Evolutionary conservation across 306 rosid genomes (phyloP).

Genomic region (Cercis canadensis): DNA sequence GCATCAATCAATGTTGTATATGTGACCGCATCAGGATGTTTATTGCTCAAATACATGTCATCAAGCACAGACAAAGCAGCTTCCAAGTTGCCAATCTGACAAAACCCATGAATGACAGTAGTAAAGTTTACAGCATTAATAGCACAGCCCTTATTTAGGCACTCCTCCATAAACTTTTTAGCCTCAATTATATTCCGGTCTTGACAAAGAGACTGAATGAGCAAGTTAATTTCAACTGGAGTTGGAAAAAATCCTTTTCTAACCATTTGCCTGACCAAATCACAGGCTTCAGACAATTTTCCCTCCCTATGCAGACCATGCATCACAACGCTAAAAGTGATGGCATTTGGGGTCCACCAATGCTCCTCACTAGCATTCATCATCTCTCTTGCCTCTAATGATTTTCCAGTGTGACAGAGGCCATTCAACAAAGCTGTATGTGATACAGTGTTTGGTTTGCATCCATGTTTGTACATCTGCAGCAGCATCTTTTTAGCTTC

Average conservation of each 20-base stretch:
- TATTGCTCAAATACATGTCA: no score
- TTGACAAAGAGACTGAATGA: slow-evolving; percentile 71
- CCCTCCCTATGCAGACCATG: slow-evolving; percentile 81
- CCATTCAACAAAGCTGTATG: slow-evolving; percentile 80
- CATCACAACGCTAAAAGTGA: slow-evolving; percentile 75
- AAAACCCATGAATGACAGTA: no score
- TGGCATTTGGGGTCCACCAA: slow-evolving; percentile 86
- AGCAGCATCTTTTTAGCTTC: slow-evolving; percentile 86
- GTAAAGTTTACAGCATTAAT: no score
- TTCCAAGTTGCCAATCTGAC: no score
- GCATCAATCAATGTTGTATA: no score
- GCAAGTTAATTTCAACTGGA: slow-evolving; percentile 79
- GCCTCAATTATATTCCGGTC: slow-evolving; percentile 61
- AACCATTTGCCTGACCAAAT: slow-evolving; percentile 69
- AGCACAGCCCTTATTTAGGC: no score
- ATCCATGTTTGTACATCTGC: slow-evolving; percentile 85
- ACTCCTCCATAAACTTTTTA: no score
- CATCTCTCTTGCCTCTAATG: no score
- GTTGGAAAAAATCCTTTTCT: slow-evolving; percentile 69
- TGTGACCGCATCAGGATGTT: no score
- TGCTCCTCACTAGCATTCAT: no score
- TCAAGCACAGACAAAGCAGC: no score
- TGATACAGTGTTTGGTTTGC: slow-evolving; percentile 82
- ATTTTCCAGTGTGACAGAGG: slow-evolving; percentile 78
- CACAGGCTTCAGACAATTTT: no score